A percentile compares a stretch with the other conserved stretches of the same genome.
phyloP scores from a whole-genome alignment of 2,329 filamentous ascomycete genomes.

The Phaeosphaeriaceae sp. region DNA sequence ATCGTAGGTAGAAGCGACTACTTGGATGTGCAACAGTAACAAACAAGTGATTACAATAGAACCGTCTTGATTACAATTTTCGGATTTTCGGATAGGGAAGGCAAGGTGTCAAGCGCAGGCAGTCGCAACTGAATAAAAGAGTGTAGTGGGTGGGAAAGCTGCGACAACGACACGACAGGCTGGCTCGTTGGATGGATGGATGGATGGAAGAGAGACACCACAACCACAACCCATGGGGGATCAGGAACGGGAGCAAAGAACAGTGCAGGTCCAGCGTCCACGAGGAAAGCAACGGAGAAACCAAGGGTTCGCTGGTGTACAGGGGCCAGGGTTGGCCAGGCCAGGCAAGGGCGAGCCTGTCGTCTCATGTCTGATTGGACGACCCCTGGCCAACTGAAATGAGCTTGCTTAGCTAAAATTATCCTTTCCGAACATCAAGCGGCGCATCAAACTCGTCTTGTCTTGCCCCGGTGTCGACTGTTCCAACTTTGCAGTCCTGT shows the following conservation, averaged over 20 bases:
- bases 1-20: no score
- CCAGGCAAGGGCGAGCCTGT: no score
- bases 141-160: conserved; percentile 47
- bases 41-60: conserved; percentile 21
- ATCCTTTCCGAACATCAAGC: conserved; percentile 27
- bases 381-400: conserved; percentile 31
- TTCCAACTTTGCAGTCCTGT: conserved; percentile 5
- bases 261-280: conserved; percentile 12
- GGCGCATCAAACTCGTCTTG: conserved; percentile 21
- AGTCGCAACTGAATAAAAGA: conserved; percentile 37
- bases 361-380: conserved; percentile 29
- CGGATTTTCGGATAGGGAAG: conserved; percentile 32
- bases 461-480: conserved; percentile 2
- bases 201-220: conserved; percentile 20
- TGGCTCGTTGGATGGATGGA: conserved; percentile 5
- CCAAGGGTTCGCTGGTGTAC: conserved; percentile 16
- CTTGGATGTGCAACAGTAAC: no score
- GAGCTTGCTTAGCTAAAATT: conserved; percentile 37
- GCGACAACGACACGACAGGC: conserved; percentile 29
- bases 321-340: conserved; percentile 29
- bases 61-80: conserved; percentile 22
- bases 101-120: conserved; percentile 31
- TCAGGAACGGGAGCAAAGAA: conserved; percentile 12
- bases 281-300: conserved; percentile 10
- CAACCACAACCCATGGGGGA: conserved; percentile 24